phyloP scores from a whole-genome alignment of 208 protist species.

The Leishmania gerbilli region DNA sequence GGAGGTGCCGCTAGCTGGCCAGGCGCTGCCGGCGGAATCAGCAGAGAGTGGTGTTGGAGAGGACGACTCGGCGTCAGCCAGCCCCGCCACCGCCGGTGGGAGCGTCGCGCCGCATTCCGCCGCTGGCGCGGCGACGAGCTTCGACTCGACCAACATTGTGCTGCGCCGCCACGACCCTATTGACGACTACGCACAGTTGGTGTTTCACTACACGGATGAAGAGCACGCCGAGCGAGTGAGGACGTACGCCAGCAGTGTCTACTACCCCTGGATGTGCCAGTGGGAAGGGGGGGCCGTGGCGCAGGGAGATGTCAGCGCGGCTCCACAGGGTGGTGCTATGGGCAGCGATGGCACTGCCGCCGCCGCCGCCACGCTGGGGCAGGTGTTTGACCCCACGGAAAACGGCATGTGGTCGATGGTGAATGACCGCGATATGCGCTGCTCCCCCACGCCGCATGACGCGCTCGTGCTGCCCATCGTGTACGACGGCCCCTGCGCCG shows the following conservation, averaged over 20 bases:
- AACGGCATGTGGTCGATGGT: conserved; percentile 74
- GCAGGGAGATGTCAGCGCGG: neutral
- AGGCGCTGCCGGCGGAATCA: neutral
- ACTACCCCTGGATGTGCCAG: conserved; percentile 27
- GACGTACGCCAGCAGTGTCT: conserved; percentile 29
- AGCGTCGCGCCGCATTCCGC: neutral
- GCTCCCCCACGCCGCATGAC: conserved; percentile 59
- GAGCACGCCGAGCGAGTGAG: conserved; percentile 28
- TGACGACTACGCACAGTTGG: conserved; percentile 9
- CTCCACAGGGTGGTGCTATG: neutral
- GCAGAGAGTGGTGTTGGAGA: neutral
- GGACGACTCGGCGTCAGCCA: neutral
- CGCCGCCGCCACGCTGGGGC: neutral
- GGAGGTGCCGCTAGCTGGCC: neutral
- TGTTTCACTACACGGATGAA: conserved; percentile 21
- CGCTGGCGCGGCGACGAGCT: neutral
- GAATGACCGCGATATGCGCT: conserved; percentile 59
- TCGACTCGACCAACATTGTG: neutral
- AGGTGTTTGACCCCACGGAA: conserved; percentile 72
- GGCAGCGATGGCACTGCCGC: neutral
- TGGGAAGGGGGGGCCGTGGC: conserved; percentile 5
- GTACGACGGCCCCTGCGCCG: conserved; percentile 49
- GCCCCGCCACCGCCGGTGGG: neutral
- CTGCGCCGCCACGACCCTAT: conserved; percentile 23
- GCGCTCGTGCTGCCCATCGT: conserved; percentile 75